phyloP scores from a whole-genome alignment of 2,329 filamentous ascomycete species.

The Ophiocordyceps camponoti-rufipedis region DNA sequence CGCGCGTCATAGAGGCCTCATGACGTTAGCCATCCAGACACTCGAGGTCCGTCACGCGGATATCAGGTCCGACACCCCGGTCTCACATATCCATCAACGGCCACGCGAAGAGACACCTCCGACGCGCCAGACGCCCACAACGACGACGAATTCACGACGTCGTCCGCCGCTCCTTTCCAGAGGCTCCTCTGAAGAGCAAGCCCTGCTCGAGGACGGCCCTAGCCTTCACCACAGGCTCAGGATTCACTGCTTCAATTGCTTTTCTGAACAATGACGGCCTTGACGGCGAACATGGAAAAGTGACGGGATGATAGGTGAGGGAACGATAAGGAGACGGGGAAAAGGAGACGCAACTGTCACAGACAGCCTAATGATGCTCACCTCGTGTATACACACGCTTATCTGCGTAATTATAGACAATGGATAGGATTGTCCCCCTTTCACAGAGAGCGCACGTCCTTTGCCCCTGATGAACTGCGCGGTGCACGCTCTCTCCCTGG shows the following conservation, averaged over 20 bases:
- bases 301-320: background rate
- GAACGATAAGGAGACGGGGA: background rate
- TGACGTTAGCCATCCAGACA: background rate
- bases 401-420: background rate
- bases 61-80: too few species aligned
- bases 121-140: background rate
- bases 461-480: background rate
- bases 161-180: background rate
- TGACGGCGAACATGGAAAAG: background rate
- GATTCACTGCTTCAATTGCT: background rate
- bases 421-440: background rate
- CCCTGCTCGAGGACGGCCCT: background rate
- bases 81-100: too few species aligned
- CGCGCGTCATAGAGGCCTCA: constrained; percentile 20
- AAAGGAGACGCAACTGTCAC: background rate
- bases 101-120: background rate
- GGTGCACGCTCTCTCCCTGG: background rate
- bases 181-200: background rate
- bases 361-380: background rate
- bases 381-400: background rate
- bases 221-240: background rate
- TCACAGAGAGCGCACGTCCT: background rate
- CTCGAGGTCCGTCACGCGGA: background rate
- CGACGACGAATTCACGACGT: background rate
- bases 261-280: background rate